A percentile compares a stretch with the other conserved stretches of the same genome.
phyloP scores from a whole-genome alignment of 257 asterid genomes.

The Lantana camara region DNA sequence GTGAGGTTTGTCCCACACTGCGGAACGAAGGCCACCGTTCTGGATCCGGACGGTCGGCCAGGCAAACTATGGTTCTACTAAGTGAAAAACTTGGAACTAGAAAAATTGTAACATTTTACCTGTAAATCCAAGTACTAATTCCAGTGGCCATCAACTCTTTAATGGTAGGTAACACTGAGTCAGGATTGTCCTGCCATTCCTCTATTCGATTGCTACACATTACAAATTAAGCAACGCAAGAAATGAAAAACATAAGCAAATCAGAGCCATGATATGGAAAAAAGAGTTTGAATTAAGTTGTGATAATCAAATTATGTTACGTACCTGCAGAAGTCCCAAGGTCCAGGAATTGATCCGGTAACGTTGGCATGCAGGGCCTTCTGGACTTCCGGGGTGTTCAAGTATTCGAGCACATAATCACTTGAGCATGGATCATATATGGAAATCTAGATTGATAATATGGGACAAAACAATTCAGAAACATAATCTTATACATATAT shows the following conservation, averaged over 20 bases:
- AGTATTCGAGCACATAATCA: conserved; percentile 35
- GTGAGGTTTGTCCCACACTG: background rate
- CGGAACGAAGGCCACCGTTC: too few relatives aligned
- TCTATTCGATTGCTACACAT: conserved; percentile 4
- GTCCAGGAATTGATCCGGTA: conserved; percentile 36
- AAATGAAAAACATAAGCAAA: too few relatives aligned
- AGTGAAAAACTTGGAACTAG: too few relatives aligned
- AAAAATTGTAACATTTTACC: conserved; percentile 15
- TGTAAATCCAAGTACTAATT: conserved; percentile 41
- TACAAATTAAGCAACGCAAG: too few relatives aligned
- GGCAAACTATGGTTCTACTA: too few relatives aligned
- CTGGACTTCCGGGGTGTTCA: conserved; percentile 52
- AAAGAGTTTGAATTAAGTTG: background rate
- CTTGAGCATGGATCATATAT: conserved; percentile 55
- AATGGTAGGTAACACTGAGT: conserved; percentile 42
- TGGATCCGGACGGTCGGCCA: too few relatives aligned
- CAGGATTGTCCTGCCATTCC: conserved; percentile 37
- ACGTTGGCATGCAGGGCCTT: conserved; percentile 49
- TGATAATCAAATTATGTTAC: too few relatives aligned
- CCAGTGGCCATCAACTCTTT: background rate
- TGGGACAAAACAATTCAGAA: background rate
- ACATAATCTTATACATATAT: too few relatives aligned
- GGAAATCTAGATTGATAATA: conserved; percentile 24
- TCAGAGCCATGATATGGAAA: too few relatives aligned
- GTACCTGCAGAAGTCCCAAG: conserved; percentile 54